Evolutionary conservation across 257 asterid species (phyloP), one percentile per base, ranked within the genome.

Genomic region (Linaria vulgaris): DNA sequence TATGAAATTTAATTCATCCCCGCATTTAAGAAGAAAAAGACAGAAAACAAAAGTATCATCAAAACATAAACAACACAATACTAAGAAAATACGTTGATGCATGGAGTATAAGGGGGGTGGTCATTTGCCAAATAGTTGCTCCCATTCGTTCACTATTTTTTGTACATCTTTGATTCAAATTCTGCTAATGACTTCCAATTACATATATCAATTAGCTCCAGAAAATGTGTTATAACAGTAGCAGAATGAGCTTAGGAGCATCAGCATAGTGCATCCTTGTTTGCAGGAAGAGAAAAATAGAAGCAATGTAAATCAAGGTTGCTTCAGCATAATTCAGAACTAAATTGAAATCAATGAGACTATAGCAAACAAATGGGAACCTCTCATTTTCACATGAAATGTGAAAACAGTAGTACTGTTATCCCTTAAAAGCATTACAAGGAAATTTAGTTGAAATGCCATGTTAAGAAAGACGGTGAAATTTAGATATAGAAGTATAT

Each of bases 1-100:
- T 77, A 64, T 71, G 71, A 80, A 77, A 74, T 71, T n/a, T 69
- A 71, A 60, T 74, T 67, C 65, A 61, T 66, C 71, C 73, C 44
- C 22, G 65, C 6, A 43, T 9, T 43, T 15, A 44, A 44, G 14
- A 11, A 44, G 49, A 14, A 54, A 25, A 13, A 15, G 1, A 30
- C 46, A 15, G 45, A 56, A 61, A 20, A 16, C 6, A 61, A 67
- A 61, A 68, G 19, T 27, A 9, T 23, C 39, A 16, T 31, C 45
- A 3, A 24, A 10, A 15, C 37, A n/a, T 16, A 10, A 50, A 25
- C 9, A 25, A 23, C 49, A 34, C 20, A 47, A 25, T 9, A 27
- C 10, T 3, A 34, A 34, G 41, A 34, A 61, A 4, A 15, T 21
- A 7, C 9, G 14, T 17, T 47, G 38, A 25, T 15, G 27, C n/a